Evolutionary conservation across 2,329 filamentous ascomycete genomes (phyloP).

Genomic region (Thelonectria blattea): DNA sequence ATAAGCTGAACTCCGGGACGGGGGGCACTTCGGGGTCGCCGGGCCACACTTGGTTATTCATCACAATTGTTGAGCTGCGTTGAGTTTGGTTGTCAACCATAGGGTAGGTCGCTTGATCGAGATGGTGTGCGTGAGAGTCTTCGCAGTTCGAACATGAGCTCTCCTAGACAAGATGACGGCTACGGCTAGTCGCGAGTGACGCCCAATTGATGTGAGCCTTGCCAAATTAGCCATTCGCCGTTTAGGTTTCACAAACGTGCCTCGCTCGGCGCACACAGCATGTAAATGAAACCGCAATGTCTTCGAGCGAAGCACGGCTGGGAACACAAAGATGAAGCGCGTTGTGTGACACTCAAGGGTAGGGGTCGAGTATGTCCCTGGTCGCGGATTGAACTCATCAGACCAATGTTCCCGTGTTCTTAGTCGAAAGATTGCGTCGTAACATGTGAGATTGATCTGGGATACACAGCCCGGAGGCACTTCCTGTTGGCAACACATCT

Average conservation of each 20-base stretch:
- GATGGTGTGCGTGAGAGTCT: not conserved
- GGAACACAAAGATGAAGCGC: not conserved
- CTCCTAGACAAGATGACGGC: not conserved
- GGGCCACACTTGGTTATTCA: not conserved
- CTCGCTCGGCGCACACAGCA: slow-evolving; percentile 25
- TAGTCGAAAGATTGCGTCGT: not conserved
- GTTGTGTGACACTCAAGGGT: not conserved
- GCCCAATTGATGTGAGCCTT: not conserved
- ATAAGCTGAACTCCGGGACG: not conserved
- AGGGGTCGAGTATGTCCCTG: not conserved
- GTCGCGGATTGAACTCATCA: not conserved
- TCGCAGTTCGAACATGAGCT: not conserved
- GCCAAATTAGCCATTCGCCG: not conserved
- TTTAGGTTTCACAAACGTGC: slow-evolving; percentile 13
- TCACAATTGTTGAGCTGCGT: not conserved
- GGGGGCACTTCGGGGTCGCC: not conserved
- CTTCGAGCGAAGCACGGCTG: slow-evolving; percentile 1
- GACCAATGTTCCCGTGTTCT: not conserved
- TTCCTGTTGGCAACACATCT: not conserved
- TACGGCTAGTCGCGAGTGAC: not conserved
- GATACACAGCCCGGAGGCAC: not conserved
- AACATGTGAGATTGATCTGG: not conserved
- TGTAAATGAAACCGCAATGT: slow-evolving; percentile 12
- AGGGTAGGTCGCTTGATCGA: not conserved
- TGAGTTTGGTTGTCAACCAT: not conserved